Conservation (phyloP, 2,329 filamentous ascomycete species). For the Cladosporium sp. region DNA sequence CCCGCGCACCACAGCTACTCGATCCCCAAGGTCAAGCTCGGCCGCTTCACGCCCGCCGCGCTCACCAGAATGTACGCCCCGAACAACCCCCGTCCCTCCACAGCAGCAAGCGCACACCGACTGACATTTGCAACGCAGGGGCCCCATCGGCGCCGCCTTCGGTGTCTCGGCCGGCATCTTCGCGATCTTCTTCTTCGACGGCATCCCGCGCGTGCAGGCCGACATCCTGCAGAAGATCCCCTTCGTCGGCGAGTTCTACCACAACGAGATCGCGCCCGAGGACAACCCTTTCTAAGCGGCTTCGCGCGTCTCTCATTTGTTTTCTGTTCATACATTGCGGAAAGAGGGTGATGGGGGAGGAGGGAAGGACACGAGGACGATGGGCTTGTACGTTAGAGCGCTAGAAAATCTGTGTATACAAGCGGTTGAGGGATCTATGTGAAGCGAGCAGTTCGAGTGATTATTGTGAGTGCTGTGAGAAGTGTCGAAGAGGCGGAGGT, state of each 20-base stretch:
- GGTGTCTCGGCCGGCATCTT: slow-evolving; percentile 53
- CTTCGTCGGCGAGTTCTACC: slow-evolving; percentile 51
- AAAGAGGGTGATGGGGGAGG: background rate
- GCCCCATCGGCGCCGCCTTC: slow-evolving; percentile 46
- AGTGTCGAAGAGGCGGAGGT: background rate
- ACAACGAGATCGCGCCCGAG: slow-evolving; percentile 53
- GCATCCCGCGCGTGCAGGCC: slow-evolving; percentile 53
- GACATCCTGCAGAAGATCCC: slow-evolving; percentile 50
- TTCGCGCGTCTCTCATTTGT: background rate
- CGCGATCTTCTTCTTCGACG: slow-evolving; percentile 59
- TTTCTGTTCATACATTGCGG: slow-evolving; percentile 2
- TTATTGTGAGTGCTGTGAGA: background rate
- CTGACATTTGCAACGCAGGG: background rate
- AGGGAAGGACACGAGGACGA: background rate
- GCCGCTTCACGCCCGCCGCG: slow-evolving; percentile 1
- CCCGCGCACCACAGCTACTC: background rate
- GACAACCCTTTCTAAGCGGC: slow-evolving; percentile 53
- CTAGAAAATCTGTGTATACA: background rate
- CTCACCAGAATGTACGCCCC: slow-evolving; percentile 9
- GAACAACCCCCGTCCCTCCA: background rate
- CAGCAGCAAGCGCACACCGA: background rate
- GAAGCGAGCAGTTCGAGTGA: background rate
- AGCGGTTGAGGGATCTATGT: background rate
- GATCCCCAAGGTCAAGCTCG: slow-evolving; percentile 11
- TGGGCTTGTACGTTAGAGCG: slow-evolving; percentile 6